Conservation (phyloP, 176 grass and related monocot genomes). For the Echinochloa phyllopogon region DNA sequence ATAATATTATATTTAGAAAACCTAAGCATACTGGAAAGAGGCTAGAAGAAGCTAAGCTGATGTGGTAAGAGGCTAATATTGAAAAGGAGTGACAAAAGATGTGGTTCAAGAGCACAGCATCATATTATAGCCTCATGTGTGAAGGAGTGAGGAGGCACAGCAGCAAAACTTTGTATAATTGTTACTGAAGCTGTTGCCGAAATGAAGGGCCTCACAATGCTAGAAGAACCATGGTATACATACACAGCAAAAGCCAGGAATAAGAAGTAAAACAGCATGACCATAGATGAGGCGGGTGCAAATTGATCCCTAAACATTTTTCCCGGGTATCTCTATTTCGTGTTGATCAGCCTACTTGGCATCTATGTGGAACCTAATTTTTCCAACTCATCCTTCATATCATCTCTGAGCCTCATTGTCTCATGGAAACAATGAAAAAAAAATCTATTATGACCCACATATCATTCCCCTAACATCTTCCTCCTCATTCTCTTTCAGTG, state of each 20-base stretch:
- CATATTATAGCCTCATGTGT: constrained; percentile 19
- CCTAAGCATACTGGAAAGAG: background rate
- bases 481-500: no score
- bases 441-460: no score
- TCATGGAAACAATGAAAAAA: no score
- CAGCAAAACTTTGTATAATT: constrained; percentile 12
- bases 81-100: constrained; percentile 12
- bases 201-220: constrained; percentile 1
- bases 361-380: no score
- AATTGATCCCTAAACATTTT: background rate
- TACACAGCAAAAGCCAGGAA: background rate
- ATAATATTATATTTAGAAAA: background rate
- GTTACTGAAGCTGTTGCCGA: constrained; percentile 1
- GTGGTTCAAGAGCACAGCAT: background rate
- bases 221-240: background rate
- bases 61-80: constrained; percentile 24
- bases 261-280: constrained; percentile 4
- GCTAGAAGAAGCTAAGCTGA: no score
- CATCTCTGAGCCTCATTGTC: no score
- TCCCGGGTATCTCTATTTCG: no score
- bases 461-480: no score
- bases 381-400: no score
- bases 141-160: constrained; percentile 1
- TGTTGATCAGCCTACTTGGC: no score
- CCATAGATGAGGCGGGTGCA: background rate